These are phyloP conservation scores for Microdochium nivale DNA, from an alignment of 2,329 filamentous ascomycete genomes.

Conservation along the genomic window DNA sequence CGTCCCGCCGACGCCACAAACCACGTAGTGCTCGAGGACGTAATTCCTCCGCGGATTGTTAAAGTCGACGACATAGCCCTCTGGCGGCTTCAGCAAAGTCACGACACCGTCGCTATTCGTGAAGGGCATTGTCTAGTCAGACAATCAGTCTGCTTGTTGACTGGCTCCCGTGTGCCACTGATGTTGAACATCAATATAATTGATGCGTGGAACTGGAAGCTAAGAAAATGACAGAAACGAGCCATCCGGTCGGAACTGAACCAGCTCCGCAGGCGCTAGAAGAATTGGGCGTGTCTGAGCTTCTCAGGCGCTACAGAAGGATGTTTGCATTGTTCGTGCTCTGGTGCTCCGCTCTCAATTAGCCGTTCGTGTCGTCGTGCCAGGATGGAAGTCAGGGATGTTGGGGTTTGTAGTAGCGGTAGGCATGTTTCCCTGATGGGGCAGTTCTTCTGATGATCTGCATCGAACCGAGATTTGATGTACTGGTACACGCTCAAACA, in stretches of 20 bases:
- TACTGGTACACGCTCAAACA: too few relatives aligned
- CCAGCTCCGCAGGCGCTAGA: neutral
- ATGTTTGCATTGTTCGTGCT: too few relatives aligned
- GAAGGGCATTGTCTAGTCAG: neutral
- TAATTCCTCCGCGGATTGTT: slow-evolving; percentile 18
- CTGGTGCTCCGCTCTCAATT: too few relatives aligned
- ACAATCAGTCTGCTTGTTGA: neutral
- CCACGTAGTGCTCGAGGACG: slow-evolving; percentile 12
- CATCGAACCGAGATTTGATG: too few relatives aligned
- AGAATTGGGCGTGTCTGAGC: neutral
- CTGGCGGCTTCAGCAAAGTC: slow-evolving; percentile 15
- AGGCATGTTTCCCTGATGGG: too few relatives aligned
- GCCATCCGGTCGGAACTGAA: neutral
- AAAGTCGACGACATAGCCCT: slow-evolving; percentile 24
- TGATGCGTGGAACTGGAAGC: too few relatives aligned
- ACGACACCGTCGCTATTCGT: slow-evolving; percentile 17
- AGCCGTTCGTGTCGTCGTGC: too few relatives aligned
- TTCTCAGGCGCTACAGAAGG: neutral
- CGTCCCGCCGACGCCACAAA: slow-evolving; percentile 16
- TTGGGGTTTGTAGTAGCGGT: too few relatives aligned
- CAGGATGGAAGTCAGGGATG: too few relatives aligned
- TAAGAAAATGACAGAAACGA: too few relatives aligned
- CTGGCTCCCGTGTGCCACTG: neutral
- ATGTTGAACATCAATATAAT: too few relatives aligned
- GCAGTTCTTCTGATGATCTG: too few relatives aligned